These are phyloP conservation scores for Botrytis fabae DNA, from an alignment of 2,329 filamentous ascomycete species.

Conservation along the genomic window DNA sequence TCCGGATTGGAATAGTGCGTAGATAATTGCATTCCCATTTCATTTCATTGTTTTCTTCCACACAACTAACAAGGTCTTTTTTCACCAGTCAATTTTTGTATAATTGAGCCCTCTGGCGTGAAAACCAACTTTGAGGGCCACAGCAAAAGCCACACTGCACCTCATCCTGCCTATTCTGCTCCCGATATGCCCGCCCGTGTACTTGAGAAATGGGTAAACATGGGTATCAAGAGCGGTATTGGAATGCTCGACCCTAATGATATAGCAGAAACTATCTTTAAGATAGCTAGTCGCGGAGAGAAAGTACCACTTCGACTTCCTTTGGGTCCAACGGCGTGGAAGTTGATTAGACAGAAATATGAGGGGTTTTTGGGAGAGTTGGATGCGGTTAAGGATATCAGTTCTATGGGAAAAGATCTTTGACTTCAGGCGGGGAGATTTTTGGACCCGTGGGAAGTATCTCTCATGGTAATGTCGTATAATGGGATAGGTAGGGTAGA, in stretches of 20 bases:
- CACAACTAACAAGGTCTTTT: background rate
- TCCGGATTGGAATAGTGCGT: slow-evolving; percentile 43
- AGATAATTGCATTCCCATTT: background rate
- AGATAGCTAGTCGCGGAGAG: slow-evolving; percentile 31
- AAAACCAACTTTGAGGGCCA: slow-evolving; percentile 46
- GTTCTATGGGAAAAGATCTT: slow-evolving; percentile 15
- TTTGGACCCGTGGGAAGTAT: background rate
- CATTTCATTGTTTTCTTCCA: background rate
- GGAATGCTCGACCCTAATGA: slow-evolving; percentile 31
- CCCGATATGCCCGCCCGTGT: slow-evolving; percentile 41
- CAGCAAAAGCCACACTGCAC: slow-evolving; percentile 33
- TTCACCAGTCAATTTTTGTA: slow-evolving; percentile 44
- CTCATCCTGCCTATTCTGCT: slow-evolving; percentile 35
- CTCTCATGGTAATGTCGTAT: background rate
- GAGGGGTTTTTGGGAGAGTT: slow-evolving; percentile 28
- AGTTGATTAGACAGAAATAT: slow-evolving; percentile 33
- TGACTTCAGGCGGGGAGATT: background rate
- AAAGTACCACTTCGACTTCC: slow-evolving; percentile 36
- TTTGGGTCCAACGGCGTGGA: slow-evolving; percentile 31
- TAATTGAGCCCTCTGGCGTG: slow-evolving; percentile 47
- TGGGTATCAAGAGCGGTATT: slow-evolving; percentile 29
- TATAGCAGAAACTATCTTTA: slow-evolving; percentile 33
- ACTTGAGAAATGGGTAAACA: slow-evolving; percentile 32
- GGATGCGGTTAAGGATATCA: slow-evolving; percentile 31
- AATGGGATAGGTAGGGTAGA: too few species aligned